Evolutionary conservation across 148 eudicot genomes (phyloP).

Genomic region (Camellia lanceoleosa): DNA sequence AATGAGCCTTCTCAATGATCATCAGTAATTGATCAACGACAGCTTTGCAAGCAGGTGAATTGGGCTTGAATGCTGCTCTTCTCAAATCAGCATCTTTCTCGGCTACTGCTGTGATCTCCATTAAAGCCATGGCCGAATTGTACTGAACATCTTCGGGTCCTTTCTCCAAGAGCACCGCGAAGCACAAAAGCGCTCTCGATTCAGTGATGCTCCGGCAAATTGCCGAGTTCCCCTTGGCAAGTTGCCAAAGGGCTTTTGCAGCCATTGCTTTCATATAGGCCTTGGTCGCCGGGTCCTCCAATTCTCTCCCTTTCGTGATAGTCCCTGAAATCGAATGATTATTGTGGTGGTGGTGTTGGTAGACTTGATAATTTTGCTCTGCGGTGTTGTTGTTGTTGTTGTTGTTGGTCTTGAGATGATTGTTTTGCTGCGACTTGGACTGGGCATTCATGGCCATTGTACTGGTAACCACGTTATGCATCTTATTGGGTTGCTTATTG

Average conservation of each 20-base stretch:
- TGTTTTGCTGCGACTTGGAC: slow-evolving; percentile 12
- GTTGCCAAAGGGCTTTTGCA: slow-evolving; percentile 75
- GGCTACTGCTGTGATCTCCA: slow-evolving; percentile 94
- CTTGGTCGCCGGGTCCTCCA: slow-evolving; percentile 72
- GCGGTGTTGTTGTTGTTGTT: not conserved
- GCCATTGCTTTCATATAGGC: slow-evolving; percentile 84
- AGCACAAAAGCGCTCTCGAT: slow-evolving; percentile 78
- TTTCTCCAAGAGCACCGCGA: slow-evolving; percentile 77
- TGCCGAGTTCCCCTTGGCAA: slow-evolving; percentile 62
- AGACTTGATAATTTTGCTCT: slow-evolving; percentile 18
- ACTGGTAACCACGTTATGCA: slow-evolving; percentile 50
- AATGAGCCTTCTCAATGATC: slow-evolving; percentile 52
- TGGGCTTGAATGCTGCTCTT: slow-evolving; percentile 85
- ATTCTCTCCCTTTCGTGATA: slow-evolving; percentile 43
- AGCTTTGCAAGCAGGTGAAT: slow-evolving; percentile 84
- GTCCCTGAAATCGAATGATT: slow-evolving; percentile 33
- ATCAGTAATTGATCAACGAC: slow-evolving; percentile 73
- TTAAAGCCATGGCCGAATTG: slow-evolving; percentile 85
- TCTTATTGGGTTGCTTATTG: slow-evolving; percentile 30
- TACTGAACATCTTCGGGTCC: slow-evolving; percentile 62
- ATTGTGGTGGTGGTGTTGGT: slow-evolving; percentile 24
- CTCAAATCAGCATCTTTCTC: slow-evolving; percentile 84
- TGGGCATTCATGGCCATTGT: slow-evolving; percentile 37
- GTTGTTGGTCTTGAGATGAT: slow-evolving; percentile 10
- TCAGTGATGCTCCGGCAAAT: slow-evolving; percentile 84